Percentiles rank a stretch among this genome's conserved stretches.
These are phyloP conservation scores for Pascua guehoae DNA, from an alignment of 1,284 basidiomycete species.

Conservation along the genomic window DNA sequence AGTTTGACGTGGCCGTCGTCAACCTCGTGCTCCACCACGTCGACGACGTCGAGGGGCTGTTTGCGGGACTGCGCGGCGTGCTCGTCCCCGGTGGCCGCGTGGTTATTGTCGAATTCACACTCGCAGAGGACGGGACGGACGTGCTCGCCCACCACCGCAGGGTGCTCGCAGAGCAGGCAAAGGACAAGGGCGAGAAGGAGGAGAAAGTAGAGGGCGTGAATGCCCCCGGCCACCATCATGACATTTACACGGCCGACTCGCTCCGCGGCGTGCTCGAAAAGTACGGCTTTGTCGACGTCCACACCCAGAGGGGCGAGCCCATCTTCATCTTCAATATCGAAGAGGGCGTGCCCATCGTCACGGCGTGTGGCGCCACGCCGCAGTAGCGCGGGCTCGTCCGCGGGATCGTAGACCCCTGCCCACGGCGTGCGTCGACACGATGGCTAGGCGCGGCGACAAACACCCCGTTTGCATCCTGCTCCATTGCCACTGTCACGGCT, in stretches of 20 bases:
- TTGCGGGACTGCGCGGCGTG: slow-evolving; percentile 8
- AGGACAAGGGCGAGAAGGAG: background rate
- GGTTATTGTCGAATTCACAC: slow-evolving; percentile 16
- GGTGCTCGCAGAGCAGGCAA: background rate
- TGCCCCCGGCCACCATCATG: slow-evolving; percentile 25
- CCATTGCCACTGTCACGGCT: no score
- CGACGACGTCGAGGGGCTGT: slow-evolving; percentile 8
- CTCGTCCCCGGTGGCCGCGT: slow-evolving; percentile 15
- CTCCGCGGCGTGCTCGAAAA: slow-evolving; percentile 16
- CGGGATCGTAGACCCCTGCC: no score
- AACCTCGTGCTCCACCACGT: slow-evolving; percentile 42
- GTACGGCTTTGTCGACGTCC: slow-evolving; percentile 19
- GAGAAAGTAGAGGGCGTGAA: slow-evolving; percentile 17
- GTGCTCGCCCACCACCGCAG: slow-evolving; percentile 3
- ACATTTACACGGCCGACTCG: slow-evolving; percentile 16
- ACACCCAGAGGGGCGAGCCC: background rate
- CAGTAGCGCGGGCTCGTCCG: no score
- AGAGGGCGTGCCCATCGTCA: slow-evolving; percentile 8
- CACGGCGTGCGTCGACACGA: no score
- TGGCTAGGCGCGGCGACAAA: no score
- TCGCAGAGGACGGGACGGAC: slow-evolving; percentile 13
- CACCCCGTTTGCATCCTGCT: no score
- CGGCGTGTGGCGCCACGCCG: slow-evolving; percentile 5
- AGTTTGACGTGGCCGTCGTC: slow-evolving; percentile 31
- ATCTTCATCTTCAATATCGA: slow-evolving; percentile 1